Evolutionary conservation across 305 asterid species (phyloP).

Genomic region (Fraxinus floribunda): DNA sequence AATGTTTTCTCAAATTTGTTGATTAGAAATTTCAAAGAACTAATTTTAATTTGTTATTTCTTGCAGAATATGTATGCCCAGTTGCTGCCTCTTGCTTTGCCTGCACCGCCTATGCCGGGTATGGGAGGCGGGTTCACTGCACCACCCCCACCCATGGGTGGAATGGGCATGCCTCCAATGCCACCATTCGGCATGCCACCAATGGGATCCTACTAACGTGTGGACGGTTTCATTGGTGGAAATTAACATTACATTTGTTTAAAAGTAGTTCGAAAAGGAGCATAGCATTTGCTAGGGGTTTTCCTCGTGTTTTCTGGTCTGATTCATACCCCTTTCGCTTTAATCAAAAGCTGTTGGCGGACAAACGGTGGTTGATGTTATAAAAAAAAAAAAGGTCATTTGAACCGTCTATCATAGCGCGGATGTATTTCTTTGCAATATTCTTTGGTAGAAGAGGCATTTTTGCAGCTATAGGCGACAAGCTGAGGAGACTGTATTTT

Average conservation of each 20-base stretch:
- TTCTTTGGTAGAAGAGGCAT: constrained; percentile 47
- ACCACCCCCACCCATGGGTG: constrained; percentile 69
- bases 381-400: background rate
- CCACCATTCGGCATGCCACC: constrained; percentile 88
- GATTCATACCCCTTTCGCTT: background rate
- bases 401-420: constrained; percentile 30
- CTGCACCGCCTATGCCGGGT: constrained; percentile 83
- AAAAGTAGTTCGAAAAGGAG: background rate
- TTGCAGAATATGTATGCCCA: constrained; percentile 90
- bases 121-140: constrained; percentile 40
- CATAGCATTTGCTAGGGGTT: background rate
- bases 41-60: constrained; percentile 13
- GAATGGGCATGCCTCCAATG: constrained; percentile 89
- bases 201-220: constrained; percentile 68
- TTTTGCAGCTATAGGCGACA: constrained; percentile 52
- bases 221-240: constrained; percentile 6
- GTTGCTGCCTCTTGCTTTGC: constrained; percentile 78
- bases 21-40: background rate
- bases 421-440: constrained; percentile 45
- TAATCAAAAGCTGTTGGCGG: constrained; percentile 14
- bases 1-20: background rate
- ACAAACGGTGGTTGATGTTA: background rate
- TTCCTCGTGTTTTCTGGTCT: background rate
- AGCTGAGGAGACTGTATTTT: constrained; percentile 28
- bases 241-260: background rate